Evolutionary conservation across 2,329 filamentous ascomycete genomes (phyloP), one percentile per base, ranked within the genome.

Genomic region (Cladosporium halotolerans): DNA sequence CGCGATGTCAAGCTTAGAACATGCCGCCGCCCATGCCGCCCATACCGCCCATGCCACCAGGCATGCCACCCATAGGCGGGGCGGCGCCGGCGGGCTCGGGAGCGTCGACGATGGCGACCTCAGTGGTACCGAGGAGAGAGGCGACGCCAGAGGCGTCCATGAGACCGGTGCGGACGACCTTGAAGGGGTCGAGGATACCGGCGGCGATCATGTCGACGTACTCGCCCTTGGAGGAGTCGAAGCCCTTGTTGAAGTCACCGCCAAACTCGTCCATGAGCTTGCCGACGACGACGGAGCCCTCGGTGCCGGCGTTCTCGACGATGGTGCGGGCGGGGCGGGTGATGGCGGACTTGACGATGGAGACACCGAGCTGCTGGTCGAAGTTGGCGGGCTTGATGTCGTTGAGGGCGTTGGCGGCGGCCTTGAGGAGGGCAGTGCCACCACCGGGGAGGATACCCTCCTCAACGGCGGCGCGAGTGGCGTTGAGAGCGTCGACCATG

Each of bases 361-460:
- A 89, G 63, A 99, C 86, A 82, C 93, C 93, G 61, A 99, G 90
- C 78, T 96, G 90, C 80, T 99, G 93, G 78, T 99, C 93, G 70
- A 97, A 99, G 86, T 99, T 99, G 78, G 80, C 78, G 51, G 88
- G 73, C 83, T 96, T 95, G 72, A 97, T 75, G 61, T 85, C 78
- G 67, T 79, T 80, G 48, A 99, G 83, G 54, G 90, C 89, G 73
- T 96, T 92, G 75, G 84, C 85, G 58, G 93, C 86, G 67, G 93
- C 93, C 85, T 99, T 99, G 76, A 99, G 86, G 49, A 99, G 85
- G 67, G 91, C 93, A 69, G 93, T 99, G 72, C 93, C 93, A 83
- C 93, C 93, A 79, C 93, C 93, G 63, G 93, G 93, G 62, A 99
- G 86, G 74, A 99, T 99, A 76, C 93, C 93, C 78, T 97, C 91